phyloP scores from a whole-genome alignment of 305 asterid species.

The Solanum hybrid region DNA sequence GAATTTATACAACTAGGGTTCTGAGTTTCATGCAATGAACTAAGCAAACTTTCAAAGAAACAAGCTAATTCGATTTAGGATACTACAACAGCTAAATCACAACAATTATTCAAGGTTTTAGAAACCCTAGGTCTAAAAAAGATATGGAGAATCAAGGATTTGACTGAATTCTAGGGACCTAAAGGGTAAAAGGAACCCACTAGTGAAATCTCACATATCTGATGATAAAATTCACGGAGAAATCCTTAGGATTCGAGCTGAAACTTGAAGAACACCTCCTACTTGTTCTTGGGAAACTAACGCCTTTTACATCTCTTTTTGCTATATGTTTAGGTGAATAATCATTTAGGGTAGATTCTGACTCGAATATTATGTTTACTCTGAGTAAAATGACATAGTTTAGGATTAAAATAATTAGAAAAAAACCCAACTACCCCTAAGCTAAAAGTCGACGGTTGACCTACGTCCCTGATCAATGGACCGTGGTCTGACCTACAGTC shows the following conservation, averaged over 20 bases:
- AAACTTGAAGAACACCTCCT: not conserved
- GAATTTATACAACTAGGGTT: not conserved
- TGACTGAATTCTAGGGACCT: not conserved
- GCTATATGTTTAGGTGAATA: not conserved
- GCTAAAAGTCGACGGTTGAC: not conserved
- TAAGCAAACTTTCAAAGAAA: not conserved
- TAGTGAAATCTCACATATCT: not conserved
- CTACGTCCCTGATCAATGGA: not conserved
- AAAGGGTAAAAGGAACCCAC: not conserved
- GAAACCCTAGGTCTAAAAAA: not conserved
- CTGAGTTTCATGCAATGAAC: not conserved
- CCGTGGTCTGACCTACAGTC: not conserved
- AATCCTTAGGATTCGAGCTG: not conserved
- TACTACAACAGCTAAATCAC: not conserved
- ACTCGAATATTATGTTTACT: not conserved
- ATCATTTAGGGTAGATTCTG: not conserved
- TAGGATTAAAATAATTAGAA: not conserved
- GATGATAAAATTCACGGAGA: not conserved
- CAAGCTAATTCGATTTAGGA: not conserved
- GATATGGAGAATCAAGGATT: not conserved
- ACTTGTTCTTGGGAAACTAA: not conserved
- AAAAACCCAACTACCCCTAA: not conserved
- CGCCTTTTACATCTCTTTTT: not conserved
- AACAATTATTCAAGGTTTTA: not conserved
- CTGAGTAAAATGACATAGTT: not conserved